phyloP scores from a whole-genome alignment of 2,329 filamentous ascomycete species.

The Ceratocystis lukuohia region DNA sequence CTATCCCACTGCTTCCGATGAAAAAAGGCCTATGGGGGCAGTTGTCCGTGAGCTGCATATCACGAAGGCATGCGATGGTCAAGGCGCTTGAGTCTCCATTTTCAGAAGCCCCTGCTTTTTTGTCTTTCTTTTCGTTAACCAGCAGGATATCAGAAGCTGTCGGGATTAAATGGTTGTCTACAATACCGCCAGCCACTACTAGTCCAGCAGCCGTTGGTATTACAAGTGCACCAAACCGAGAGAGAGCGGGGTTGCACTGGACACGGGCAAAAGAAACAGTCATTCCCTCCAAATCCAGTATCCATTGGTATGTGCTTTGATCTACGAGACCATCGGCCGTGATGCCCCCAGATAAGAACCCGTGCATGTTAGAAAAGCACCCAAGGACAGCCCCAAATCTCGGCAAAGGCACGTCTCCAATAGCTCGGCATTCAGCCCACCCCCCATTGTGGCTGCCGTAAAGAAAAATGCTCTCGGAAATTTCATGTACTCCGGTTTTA shows the following conservation, averaged over 20 bases:
- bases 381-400: constrained; percentile 31
- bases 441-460: constrained; percentile 33
- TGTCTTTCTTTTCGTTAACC: background rate
- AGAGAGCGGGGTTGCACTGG: background rate
- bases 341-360: constrained; percentile 62
- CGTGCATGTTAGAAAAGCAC: constrained; percentile 26
- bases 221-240: constrained; percentile 12
- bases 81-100: background rate
- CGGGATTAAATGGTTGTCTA: constrained; percentile 6
- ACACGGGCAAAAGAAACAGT: background rate
- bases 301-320: constrained; percentile 53
- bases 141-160: constrained; percentile 14
- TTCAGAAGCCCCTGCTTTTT: background rate
- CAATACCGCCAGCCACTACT: constrained; percentile 20
- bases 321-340: constrained; percentile 48
- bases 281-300: constrained; percentile 25
- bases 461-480: constrained; percentile 41
- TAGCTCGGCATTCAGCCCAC: constrained; percentile 34
- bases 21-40: constrained; percentile 43
- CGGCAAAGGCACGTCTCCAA: constrained; percentile 26
- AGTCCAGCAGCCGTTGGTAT: constrained; percentile 28
- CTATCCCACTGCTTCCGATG: constrained; percentile 49
- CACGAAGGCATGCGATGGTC: constrained; percentile 1
- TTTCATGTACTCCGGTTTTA: constrained; percentile 35
- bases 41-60: constrained; percentile 10